Conservation (phyloP, 2,329 filamentous ascomycete genomes). For the Pseudocercospora fijiensis region DNA sequence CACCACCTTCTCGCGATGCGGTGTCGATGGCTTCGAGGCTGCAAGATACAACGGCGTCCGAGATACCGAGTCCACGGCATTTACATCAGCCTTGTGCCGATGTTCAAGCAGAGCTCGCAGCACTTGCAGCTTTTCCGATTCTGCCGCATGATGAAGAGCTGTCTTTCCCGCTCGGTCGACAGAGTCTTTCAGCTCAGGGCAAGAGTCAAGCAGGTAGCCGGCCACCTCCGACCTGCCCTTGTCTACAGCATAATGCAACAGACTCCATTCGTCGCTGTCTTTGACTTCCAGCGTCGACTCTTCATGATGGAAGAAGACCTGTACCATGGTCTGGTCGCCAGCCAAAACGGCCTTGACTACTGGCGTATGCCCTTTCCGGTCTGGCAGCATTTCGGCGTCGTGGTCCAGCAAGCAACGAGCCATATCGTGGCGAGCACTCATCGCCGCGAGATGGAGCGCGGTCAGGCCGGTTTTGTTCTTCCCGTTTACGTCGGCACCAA, state of each 20-base stretch:
- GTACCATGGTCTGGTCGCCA: conserved; percentile 19
- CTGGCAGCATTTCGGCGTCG: conserved; percentile 21
- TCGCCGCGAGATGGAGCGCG: conserved; percentile 26
- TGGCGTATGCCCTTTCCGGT: conserved; percentile 24
- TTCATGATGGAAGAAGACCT: conserved; percentile 16
- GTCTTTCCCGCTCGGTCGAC: conserved; percentile 26
- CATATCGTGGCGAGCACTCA: conserved; percentile 21
- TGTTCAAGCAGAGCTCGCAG: conserved; percentile 22
- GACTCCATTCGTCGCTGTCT: conserved; percentile 24
- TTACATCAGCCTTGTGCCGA: conserved; percentile 18
- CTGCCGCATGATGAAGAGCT: conserved; percentile 25
- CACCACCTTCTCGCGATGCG: conserved; percentile 19
- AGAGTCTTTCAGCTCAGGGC: conserved; percentile 21
- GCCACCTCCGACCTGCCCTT: conserved; percentile 16
- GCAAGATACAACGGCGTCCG: conserved; percentile 25
- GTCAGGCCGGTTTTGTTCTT: conserved; percentile 18
- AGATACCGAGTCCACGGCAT: conserved; percentile 20
- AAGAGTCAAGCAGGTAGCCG: conserved; percentile 22
- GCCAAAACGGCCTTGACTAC: conserved; percentile 24
- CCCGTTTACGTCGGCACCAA: conserved; percentile 24
- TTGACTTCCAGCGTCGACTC: conserved; percentile 17
- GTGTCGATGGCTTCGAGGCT: conserved; percentile 19
- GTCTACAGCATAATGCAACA: conserved; percentile 24
- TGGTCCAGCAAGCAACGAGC: conserved; percentile 22
- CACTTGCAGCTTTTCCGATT: conserved; percentile 18